Evolutionary conservation across 257 asterid genomes (phyloP), one percentile per base, ranked within the genome.

Genomic region (Verbascum thapsus): DNA sequence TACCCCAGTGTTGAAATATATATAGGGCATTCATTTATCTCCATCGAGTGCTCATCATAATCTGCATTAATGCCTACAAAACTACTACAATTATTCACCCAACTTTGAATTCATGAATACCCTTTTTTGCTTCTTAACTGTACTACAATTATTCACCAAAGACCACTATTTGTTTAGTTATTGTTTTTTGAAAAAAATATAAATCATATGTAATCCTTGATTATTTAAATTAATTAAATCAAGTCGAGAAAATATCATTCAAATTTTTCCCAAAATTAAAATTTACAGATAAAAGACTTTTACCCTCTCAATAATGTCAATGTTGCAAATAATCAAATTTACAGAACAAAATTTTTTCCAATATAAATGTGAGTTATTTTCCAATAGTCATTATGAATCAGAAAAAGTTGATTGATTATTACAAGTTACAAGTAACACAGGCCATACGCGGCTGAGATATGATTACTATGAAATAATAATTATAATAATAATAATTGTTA

Each of bases 11-110:
- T 54, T 50, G 69, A 88, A 76, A 78, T 26, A 26, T 26, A 26
- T 26, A 73, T 72, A 55, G 57, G 66, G 51, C 81, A 80, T 78
- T 74, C 70, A 78, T 74, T 78, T 72, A 44, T 51, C 52, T 45
- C 64, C 55, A 66, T 66, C 61, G 76, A 81, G 81, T 78, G 63
- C 74, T 79, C 85, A 76, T 83, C 85, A 80, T 80, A 78, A 80
- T 76, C 77, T 64, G 70, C 80, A 74, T 71, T 71, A 26, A 26
- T 26, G 78, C 86, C 86, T 72, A 71, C 61, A 57, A 71, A 73
- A 64, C 75, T 68, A 69, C 69, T 68, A 52, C 82, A 67, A 76
- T 81, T 63, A 84, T 80, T 78, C 75, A 67, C 76, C 78, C 59
- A 49, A 6, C 20, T 61, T 8, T 48, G 44, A 53, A 65, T 68